phyloP scores from a whole-genome alignment of 768 basidiomycete species.

The Scleroderma bovista region DNA sequence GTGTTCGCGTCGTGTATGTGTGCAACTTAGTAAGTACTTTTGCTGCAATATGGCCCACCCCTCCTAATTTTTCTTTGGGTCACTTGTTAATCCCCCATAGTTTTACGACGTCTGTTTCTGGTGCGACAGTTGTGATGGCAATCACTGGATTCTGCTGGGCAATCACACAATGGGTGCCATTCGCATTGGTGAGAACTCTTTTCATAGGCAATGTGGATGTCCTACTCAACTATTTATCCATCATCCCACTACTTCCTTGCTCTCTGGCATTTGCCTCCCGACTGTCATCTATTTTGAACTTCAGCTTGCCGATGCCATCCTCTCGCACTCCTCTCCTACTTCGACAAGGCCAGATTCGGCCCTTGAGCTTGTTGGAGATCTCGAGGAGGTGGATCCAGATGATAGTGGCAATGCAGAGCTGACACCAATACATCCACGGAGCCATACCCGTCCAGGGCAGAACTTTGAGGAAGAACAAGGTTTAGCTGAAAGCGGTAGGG shows the following conservation, averaged over 20 bases:
- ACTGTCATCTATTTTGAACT: constrained; percentile 17
- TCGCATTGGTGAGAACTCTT: constrained; percentile 59
- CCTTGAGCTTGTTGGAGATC: background rate
- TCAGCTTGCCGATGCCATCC: constrained; percentile 81
- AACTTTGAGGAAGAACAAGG: background rate
- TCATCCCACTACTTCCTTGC: too few species aligned
- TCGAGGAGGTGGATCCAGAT: background rate
- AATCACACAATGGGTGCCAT: constrained; percentile 89
- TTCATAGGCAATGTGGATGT: background rate
- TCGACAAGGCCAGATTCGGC: constrained; percentile 26
- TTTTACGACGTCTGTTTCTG: constrained; percentile 61
- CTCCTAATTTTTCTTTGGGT: constrained; percentile 4
- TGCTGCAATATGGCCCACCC: background rate
- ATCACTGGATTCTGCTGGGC: constrained; percentile 91
- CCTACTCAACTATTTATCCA: too few species aligned
- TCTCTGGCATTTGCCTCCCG: too few species aligned
- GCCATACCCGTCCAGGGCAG: background rate
- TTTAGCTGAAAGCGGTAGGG: background rate
- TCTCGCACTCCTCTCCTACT: constrained; percentile 49
- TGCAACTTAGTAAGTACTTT: constrained; percentile 63
- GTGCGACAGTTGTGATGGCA: constrained; percentile 72
- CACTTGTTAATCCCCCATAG: constrained; percentile 33
- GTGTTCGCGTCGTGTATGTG: constrained; percentile 71
- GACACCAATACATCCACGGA: constrained; percentile 3
- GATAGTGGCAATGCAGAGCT: background rate